Evolutionary conservation across 768 basidiomycete genomes (phyloP).

Genomic region (Mycena filopes): DNA sequence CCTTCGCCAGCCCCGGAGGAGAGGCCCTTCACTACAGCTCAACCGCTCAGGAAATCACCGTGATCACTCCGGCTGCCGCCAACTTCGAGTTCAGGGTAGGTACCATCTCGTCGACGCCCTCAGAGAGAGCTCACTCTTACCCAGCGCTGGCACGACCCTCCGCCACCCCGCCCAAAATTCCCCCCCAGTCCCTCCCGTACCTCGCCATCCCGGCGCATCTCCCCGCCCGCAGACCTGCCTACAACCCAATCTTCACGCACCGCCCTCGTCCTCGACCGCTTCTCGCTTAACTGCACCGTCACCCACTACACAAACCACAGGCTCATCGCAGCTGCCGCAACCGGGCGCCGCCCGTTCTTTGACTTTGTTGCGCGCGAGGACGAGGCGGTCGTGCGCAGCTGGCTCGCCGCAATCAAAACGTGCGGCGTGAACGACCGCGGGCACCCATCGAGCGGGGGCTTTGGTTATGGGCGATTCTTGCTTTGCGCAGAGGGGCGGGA

Average conservation of each 20-base stretch:
- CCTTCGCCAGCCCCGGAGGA: slow-evolving; percentile 77
- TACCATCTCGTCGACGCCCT: slow-evolving; percentile 18
- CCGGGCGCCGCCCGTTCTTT: slow-evolving; percentile 68
- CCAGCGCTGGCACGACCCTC: slow-evolving; percentile 78
- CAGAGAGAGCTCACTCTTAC: slow-evolving; percentile 25
- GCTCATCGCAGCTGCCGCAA: slow-evolving; percentile 68
- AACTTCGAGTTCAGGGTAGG: slow-evolving; percentile 66
- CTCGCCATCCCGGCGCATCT: slow-evolving; percentile 35
- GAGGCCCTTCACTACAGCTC: slow-evolving; percentile 85
- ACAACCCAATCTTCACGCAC: slow-evolving; percentile 79
- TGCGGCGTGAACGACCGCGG: slow-evolving; percentile 90
- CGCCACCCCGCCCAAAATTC: slow-evolving; percentile 44
- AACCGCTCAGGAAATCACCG: slow-evolving; percentile 83
- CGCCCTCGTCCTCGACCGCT: slow-evolving; percentile 85
- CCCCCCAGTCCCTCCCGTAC: background rate
- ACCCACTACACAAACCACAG: slow-evolving; percentile 81
- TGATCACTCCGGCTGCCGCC: slow-evolving; percentile 69
- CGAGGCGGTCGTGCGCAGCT: slow-evolving; percentile 72
- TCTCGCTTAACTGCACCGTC: slow-evolving; percentile 71
- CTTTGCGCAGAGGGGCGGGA: slow-evolving; percentile 69
- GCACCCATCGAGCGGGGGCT: slow-evolving; percentile 85
- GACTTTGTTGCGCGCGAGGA: slow-evolving; percentile 77
- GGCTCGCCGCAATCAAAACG: slow-evolving; percentile 82
- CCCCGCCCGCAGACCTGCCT: slow-evolving; percentile 50
- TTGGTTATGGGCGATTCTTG: slow-evolving; percentile 81